These are phyloP conservation scores for Coemansia sp. DNA, from an alignment of 371 early-diverging fungal genomes.

Conservation along the genomic window DNA sequence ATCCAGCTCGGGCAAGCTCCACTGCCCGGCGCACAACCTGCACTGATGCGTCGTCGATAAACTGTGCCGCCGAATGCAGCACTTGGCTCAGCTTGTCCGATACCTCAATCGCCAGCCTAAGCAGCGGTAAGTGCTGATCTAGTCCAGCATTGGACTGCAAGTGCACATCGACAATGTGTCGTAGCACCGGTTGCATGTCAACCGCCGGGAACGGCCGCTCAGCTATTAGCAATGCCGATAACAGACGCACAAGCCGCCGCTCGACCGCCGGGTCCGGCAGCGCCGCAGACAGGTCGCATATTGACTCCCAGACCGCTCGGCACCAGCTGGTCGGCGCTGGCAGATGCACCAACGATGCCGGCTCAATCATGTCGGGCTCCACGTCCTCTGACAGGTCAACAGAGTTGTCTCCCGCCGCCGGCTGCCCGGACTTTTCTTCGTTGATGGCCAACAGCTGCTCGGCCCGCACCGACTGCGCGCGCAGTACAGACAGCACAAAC, in stretches of 20 bases:
- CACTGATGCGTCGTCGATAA: slow-evolving; percentile 13
- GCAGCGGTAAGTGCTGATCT: slow-evolving; percentile 12
- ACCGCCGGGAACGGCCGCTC: slow-evolving; percentile 44
- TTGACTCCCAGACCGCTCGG: slow-evolving; percentile 42
- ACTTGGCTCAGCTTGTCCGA: slow-evolving; percentile 21
- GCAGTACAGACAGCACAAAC: slow-evolving; percentile 21
- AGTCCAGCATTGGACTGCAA: not conserved
- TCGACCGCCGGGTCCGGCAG: slow-evolving; percentile 15
- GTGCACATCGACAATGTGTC: slow-evolving; percentile 10
- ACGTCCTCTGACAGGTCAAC: not conserved
- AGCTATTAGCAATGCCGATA: slow-evolving; percentile 18
- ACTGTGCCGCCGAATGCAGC: slow-evolving; percentile 24
- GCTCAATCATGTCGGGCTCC: slow-evolving; percentile 2
- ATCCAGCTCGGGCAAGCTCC: not conserved
- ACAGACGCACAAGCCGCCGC: slow-evolving; percentile 16
- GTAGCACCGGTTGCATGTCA: slow-evolving; percentile 25
- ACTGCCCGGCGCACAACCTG: slow-evolving; percentile 4
- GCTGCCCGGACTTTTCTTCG: not conserved
- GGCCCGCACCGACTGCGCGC: slow-evolving; percentile 21
- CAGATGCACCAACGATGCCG: slow-evolving; percentile 26
- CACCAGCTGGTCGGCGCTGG: slow-evolving; percentile 46
- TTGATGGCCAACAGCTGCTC: slow-evolving; percentile 8
- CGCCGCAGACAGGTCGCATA: slow-evolving; percentile 17
- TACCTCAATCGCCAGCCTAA: slow-evolving; percentile 10
- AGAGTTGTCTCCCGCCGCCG: not conserved